Conservation (phyloP, 2,329 filamentous ascomycete species). For the Fusarium floridanum region DNA sequence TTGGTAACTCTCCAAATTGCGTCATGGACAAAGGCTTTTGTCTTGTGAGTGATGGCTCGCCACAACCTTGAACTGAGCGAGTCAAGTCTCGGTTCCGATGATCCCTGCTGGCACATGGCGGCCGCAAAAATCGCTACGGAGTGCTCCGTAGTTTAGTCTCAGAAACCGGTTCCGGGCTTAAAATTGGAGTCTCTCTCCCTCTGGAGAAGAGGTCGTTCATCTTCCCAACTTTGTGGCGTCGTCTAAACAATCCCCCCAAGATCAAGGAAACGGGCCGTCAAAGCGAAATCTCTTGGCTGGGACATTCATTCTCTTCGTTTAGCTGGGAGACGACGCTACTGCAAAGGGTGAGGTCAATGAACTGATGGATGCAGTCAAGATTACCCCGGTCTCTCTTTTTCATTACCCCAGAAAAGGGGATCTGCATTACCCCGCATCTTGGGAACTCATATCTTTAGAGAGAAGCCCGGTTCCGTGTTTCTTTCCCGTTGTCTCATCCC, state of each 20-base stretch:
- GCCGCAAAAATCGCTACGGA: background rate
- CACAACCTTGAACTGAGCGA: background rate
- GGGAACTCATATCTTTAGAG: background rate
- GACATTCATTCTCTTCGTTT: background rate
- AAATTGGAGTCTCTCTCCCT: conserved; percentile 3
- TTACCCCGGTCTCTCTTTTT: background rate
- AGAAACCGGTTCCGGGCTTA: conserved; percentile 1
- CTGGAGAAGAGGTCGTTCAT: background rate
- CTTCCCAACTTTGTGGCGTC: conserved; percentile 14
- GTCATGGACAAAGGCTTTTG: background rate
- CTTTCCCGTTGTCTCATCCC: conserved; percentile 1
- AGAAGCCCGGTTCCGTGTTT: conserved; percentile 2
- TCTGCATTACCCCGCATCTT: conserved; percentile 40
- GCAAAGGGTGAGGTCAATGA: background rate
- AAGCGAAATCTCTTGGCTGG: background rate
- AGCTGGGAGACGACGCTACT: conserved; percentile 1
- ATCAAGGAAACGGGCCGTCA: background rate
- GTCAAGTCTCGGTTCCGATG: conserved; percentile 37
- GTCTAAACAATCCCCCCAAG: background rate
- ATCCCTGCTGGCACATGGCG: conserved; percentile 10
- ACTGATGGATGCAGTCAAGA: background rate
- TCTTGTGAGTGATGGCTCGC: background rate
- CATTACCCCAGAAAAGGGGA: conserved; percentile 32
- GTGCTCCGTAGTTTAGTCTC: background rate
- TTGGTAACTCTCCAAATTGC: conserved; percentile 1